A percentile compares a stretch with the other conserved stretches of the same genome.
These are phyloP conservation scores for Cinnamomum micranthum DNA, from an alignment of 164 flowering plant species.

Conservation along the genomic window DNA sequence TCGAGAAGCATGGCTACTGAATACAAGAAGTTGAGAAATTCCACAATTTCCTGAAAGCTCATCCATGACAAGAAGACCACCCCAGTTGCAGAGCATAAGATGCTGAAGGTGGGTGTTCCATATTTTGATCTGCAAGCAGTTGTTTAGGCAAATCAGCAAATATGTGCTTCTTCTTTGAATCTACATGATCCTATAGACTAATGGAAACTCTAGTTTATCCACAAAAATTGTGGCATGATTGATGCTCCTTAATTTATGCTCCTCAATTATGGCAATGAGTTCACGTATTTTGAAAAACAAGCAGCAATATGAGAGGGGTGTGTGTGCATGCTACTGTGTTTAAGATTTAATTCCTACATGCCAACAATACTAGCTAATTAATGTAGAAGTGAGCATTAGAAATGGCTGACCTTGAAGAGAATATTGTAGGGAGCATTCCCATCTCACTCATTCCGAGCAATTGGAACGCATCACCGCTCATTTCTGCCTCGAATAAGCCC, in stretches of 20 bases:
- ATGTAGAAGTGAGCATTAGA: background rate
- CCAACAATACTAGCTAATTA: background rate
- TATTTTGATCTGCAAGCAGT: conserved; percentile 61
- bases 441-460: conserved; percentile 94
- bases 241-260: no score
- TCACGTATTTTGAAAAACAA: background rate
- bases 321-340: background rate
- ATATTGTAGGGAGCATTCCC: conserved; percentile 81
- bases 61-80: conserved; percentile 88
- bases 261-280: no score
- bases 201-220: no score
- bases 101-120: conserved; percentile 87
- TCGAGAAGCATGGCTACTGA: conserved; percentile 87
- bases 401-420: conserved; percentile 51
- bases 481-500: conserved; percentile 92
- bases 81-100: conserved; percentile 82
- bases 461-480: conserved; percentile 88
- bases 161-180: background rate
- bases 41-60: conserved; percentile 89
- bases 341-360: background rate
- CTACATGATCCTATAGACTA: background rate
- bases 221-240: no score
- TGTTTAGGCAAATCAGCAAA: background rate
- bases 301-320: background rate
- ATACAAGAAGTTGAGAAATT: conserved; percentile 79